Base-by-base conservation (phyloP, 2,329 filamentous ascomycete genomes). In the Claviceps cyperi region DNA sequence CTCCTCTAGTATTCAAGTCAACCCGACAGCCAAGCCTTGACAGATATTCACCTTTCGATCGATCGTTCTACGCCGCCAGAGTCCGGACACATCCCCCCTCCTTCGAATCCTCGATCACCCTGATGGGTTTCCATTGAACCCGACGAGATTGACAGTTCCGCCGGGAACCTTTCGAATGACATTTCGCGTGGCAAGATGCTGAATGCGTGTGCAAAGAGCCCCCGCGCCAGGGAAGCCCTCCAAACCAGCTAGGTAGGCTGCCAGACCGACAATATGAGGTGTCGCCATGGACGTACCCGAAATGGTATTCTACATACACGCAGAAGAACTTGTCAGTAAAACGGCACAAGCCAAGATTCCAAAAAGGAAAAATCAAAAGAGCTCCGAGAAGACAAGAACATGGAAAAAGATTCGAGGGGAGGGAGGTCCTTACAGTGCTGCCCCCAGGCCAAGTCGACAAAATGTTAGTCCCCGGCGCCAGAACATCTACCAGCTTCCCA, bases 381-480 rank as follows among this genome's bases (percentile, higher is more conserved):
- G 37, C 13, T 14, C 14, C n/a, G 37, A 41, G 4, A 14, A 41
- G 8, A 22, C 9, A 41, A 22, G 13, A 21, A 24, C 4, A 8
- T 19, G 32, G n/a, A 46, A 9, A 17, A 24, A 35, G 1, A 19
- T 5, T 17, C 5, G 7, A 39, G 9, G 11, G 13, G 9, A 43
- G 11, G 13, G 9, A 43, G 5, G 19, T 15, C 6, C 51, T 47
- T 44, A 53, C 50, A 24, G 63, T 66, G 47, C 54, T 66, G 55
- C 63, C 59, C 17, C 69, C 66, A 48, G 64, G 69, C 70, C 69
- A 77, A 7, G 76, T 65, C 52, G 69, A 74, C 3, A 71, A 58
- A 48, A 78, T 66, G 50, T 59, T 58, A 11, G 64, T 62, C 17
- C 75, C 75, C 4, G 75, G 74, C 2, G 74, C 75, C 36, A 73